These are phyloP conservation scores for Wickerhamiella sergipiensis DNA, from an alignment of 805 yeast species.

Conservation along the genomic window DNA sequence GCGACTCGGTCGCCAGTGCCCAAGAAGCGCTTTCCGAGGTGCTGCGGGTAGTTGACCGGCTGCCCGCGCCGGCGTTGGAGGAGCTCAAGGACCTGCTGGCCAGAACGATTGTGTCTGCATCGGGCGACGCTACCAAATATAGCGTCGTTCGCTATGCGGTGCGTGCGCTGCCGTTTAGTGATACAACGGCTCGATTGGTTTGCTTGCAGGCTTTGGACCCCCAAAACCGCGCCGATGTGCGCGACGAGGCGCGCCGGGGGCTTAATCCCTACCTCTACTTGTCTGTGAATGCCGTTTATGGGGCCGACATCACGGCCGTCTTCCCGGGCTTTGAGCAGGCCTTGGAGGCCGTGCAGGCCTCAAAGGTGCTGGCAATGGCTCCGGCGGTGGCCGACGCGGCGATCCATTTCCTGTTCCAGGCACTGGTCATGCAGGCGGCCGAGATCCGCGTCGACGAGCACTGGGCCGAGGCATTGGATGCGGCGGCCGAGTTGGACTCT, in stretches of 20 bases:
- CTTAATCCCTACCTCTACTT: conserved; percentile 73
- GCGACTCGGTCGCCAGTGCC: conserved; percentile 47
- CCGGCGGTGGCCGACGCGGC: conserved; percentile 1
- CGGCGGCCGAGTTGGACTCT: background rate
- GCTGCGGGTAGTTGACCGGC: conserved; percentile 32
- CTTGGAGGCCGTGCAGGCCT: conserved; percentile 15
- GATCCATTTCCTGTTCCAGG: background rate
- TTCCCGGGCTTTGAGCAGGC: conserved; percentile 45
- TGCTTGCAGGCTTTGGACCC: conserved; percentile 51
- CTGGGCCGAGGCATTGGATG: conserved; percentile 4
- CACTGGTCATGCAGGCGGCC: conserved; percentile 2
- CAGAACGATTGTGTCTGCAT: conserved; percentile 28
- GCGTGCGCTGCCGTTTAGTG: conserved; percentile 49
- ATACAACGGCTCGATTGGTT: conserved; percentile 51
- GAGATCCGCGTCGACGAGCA: background rate
- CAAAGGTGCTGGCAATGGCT: background rate
- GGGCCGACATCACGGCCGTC: conserved; percentile 22
- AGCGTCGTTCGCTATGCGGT: conserved; percentile 53
- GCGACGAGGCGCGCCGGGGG: conserved; percentile 71
- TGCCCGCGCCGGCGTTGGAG: conserved; percentile 23
- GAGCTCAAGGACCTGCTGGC: conserved; percentile 31
- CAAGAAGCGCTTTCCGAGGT: conserved; percentile 58
- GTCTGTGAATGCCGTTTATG: conserved; percentile 34
- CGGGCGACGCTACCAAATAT: conserved; percentile 39
- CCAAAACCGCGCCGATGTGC: conserved; percentile 51